Evolutionary conservation across 1,284 basidiomycete genomes (phyloP).

Genomic region (Mycosarcoma maydis): DNA sequence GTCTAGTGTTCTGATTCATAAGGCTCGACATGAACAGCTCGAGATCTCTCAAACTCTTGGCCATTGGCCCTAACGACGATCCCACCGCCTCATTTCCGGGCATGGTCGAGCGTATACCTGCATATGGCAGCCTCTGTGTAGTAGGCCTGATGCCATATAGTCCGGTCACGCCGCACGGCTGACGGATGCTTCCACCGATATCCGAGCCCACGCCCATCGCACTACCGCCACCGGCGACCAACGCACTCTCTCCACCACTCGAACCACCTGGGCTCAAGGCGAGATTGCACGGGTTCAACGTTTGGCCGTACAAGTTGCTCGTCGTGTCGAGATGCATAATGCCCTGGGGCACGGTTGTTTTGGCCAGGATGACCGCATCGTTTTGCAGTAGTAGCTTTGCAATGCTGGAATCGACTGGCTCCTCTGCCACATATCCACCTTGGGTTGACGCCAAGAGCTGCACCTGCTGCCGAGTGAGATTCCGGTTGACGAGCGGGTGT

Average conservation of each 20-base stretch:
- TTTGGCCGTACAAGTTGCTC: slow-evolving; percentile 51
- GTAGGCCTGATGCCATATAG: slow-evolving; percentile 49
- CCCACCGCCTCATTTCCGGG: slow-evolving; percentile 44
- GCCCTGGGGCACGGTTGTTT: slow-evolving; percentile 56
- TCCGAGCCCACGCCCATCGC: slow-evolving; percentile 43
- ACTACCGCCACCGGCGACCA: slow-evolving; percentile 31
- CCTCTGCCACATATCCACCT: slow-evolving; percentile 25
- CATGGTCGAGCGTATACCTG: slow-evolving; percentile 39
- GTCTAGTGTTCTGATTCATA: slow-evolving; percentile 28
- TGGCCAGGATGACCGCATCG: slow-evolving; percentile 47
- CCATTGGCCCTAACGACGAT: slow-evolving; percentile 39
- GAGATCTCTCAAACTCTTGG: slow-evolving; percentile 28
- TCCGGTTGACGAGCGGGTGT: slow-evolving; percentile 21
- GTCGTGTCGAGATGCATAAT: slow-evolving; percentile 55
- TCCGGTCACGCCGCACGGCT: slow-evolving; percentile 37
- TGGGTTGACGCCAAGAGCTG: slow-evolving; percentile 21
- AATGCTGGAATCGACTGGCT: slow-evolving; percentile 19
- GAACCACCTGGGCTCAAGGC: slow-evolving; percentile 47
- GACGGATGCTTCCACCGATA: slow-evolving; percentile 48
- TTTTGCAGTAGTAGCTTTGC: slow-evolving; percentile 24
- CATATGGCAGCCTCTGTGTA: slow-evolving; percentile 31
- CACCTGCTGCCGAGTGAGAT: slow-evolving; percentile 12
- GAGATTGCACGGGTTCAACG: slow-evolving; percentile 49
- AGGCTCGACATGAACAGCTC: slow-evolving; percentile 43
- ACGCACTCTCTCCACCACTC: slow-evolving; percentile 50